Conservation (phyloP, 108 stramenopile species). For the Skeletonema grethae region DNA sequence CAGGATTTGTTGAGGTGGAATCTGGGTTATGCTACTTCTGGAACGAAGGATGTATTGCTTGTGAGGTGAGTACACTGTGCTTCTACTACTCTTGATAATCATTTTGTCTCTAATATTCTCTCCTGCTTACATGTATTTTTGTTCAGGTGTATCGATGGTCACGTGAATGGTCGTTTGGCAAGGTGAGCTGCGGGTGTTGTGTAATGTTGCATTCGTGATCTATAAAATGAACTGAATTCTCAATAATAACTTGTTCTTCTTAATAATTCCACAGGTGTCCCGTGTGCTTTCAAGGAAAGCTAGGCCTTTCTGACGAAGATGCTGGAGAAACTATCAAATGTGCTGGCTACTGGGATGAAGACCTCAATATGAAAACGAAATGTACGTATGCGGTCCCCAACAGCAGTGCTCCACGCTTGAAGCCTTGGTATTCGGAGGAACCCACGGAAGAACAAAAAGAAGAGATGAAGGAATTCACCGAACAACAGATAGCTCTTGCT, state of each 20-base stretch:
- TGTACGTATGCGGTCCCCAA: slow-evolving; percentile 20
- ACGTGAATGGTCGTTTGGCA: slow-evolving; percentile 71
- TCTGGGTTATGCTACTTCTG: slow-evolving; percentile 53
- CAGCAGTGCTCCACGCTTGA: slow-evolving; percentile 26
- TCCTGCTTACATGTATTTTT: background rate
- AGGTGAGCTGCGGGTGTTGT: slow-evolving; percentile 7
- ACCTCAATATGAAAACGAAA: slow-evolving; percentile 17
- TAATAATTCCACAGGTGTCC: slow-evolving; percentile 39
- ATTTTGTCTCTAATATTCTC: background rate
- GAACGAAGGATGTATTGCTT: slow-evolving; percentile 70
- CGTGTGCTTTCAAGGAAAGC: slow-evolving; percentile 58
- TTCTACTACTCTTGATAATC: background rate
- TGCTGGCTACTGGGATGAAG: slow-evolving; percentile 74
- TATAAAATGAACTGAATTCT: no score
- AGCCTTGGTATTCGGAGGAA: slow-evolving; percentile 46
- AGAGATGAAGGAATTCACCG: slow-evolving; percentile 58
- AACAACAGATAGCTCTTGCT: slow-evolving; percentile 30
- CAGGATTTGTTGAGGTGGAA: slow-evolving; percentile 82
- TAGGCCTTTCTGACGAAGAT: slow-evolving; percentile 63
- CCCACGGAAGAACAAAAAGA: slow-evolving; percentile 73
- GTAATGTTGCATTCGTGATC: no score
- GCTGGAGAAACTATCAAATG: slow-evolving; percentile 50
- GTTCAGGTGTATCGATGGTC: slow-evolving; percentile 70
- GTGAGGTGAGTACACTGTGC: slow-evolving; percentile 18
- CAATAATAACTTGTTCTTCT: background rate